phyloP scores from a whole-genome alignment of 208 protist genomes.

The Leishmania turanica region DNA sequence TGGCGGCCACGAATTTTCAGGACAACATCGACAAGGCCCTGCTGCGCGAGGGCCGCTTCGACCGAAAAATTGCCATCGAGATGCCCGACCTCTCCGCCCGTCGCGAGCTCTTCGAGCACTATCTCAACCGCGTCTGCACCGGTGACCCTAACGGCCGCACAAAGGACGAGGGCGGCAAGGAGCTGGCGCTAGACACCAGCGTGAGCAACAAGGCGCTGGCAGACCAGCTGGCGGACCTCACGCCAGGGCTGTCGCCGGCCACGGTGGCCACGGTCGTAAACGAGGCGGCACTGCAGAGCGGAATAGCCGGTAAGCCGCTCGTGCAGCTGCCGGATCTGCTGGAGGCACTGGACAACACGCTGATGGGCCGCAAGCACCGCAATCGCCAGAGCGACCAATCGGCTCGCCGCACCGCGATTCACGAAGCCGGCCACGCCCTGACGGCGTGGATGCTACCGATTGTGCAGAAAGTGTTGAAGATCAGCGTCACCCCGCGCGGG shows the following conservation, averaged over 20 bases:
- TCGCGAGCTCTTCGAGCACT: constrained; percentile 86
- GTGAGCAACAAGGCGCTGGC: constrained; percentile 61
- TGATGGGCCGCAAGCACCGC: constrained; percentile 84
- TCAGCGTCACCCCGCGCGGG: constrained; percentile 84
- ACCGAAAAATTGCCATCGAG: constrained; percentile 86
- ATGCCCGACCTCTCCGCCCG: constrained; percentile 86
- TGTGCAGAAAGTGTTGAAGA: constrained; percentile 78
- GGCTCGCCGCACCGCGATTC: constrained; percentile 70
- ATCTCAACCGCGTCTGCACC: constrained; percentile 77
- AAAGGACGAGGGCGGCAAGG: constrained; percentile 59
- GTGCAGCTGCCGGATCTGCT: constrained; percentile 65
- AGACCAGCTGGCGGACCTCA: constrained; percentile 75
- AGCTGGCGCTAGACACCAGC: constrained; percentile 47
- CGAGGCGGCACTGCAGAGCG: constrained; percentile 93
- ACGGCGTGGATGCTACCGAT: constrained; percentile 78
- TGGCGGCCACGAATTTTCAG: constrained; percentile 98
- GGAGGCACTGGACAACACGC: constrained; percentile 86
- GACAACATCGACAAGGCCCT: constrained; percentile 95
- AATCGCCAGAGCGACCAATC: constrained; percentile 69
- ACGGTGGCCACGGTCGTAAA: constrained; percentile 98
- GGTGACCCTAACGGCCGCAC: constrained; percentile 73
- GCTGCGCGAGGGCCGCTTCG: constrained; percentile 88
- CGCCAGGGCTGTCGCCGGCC: constrained; percentile 91
- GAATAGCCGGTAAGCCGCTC: constrained; percentile 80
- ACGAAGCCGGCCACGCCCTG: constrained; percentile 80